Evolutionary conservation across 441 rosid species (phyloP).

Genomic region (Pelargonium australe): DNA sequence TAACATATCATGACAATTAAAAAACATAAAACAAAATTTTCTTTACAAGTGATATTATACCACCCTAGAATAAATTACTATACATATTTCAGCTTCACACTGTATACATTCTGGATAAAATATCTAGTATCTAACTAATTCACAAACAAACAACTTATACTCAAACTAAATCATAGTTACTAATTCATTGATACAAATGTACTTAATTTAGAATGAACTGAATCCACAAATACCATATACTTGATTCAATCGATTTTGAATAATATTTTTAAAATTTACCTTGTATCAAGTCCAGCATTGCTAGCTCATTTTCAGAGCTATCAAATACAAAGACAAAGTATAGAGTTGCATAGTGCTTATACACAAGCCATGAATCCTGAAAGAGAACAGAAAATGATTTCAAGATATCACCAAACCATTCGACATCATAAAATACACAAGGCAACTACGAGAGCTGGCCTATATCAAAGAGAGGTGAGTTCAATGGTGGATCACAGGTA

Average conservation of each 20-base stretch:
- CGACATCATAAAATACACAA: background rate
- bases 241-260: background rate
- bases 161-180: background rate
- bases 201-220: background rate
- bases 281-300: slow-evolving; percentile 91
- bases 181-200: background rate
- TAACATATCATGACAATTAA: background rate
- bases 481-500: background rate
- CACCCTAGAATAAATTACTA: background rate
- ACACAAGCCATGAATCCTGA: slow-evolving; percentile 76
- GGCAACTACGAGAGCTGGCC: too few relatives aligned
- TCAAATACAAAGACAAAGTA: slow-evolving; percentile 80
- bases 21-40: background rate
- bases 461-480: too few relatives aligned
- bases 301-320: slow-evolving; percentile 87
- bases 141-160: background rate
- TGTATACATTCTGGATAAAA: background rate
- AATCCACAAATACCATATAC: background rate
- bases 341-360: slow-evolving; percentile 88
- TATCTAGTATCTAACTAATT: background rate
- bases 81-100: background rate
- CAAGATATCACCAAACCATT: slow-evolving; percentile 5
- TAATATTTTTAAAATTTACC: slow-evolving; percentile 31
- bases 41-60: background rate
- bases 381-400: slow-evolving; percentile 3